Conservation (phyloP, 768 basidiomycete genomes). For the Mrakia gelida region DNA sequence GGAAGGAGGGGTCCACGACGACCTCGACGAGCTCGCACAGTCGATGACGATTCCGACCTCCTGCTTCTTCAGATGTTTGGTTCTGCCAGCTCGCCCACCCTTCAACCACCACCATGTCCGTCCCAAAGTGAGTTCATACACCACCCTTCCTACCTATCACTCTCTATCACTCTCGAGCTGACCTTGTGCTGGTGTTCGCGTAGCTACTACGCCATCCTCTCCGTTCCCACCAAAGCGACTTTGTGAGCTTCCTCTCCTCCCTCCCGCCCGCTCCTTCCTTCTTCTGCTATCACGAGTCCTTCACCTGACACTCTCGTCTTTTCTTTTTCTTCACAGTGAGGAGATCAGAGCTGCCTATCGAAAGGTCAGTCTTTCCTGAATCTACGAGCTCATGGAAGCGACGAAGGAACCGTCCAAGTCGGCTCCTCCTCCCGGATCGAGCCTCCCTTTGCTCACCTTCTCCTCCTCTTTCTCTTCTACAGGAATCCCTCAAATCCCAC, state of each 20-base stretch:
- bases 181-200: not conserved
- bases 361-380: not conserved
- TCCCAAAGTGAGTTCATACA: not conserved
- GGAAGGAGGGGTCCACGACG: not conserved
- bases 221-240: conserved; percentile 23
- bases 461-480: not conserved
- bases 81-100: not conserved
- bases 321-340: conserved; percentile 5
- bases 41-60: not conserved
- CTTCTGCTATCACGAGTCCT: not conserved
- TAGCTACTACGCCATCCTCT: conserved; percentile 27
- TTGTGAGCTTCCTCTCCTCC: conserved; percentile 17
- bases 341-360: conserved; percentile 31
- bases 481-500: conserved; percentile 61
- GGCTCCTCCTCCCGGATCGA: not conserved
- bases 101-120: not conserved
- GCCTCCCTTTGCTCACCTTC: not conserved
- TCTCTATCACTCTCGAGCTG: not conserved
- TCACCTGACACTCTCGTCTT: not conserved
- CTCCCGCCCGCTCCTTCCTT: not conserved
- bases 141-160: too few relatives aligned
- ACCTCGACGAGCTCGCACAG: not conserved
- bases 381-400: too few relatives aligned
- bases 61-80: not conserved
- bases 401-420: not conserved